Percentiles rank a stretch among this genome's conserved stretches.
phyloP scores from a whole-genome alignment of 2,329 filamentous ascomycete genomes.

The Penicillium sp. region DNA sequence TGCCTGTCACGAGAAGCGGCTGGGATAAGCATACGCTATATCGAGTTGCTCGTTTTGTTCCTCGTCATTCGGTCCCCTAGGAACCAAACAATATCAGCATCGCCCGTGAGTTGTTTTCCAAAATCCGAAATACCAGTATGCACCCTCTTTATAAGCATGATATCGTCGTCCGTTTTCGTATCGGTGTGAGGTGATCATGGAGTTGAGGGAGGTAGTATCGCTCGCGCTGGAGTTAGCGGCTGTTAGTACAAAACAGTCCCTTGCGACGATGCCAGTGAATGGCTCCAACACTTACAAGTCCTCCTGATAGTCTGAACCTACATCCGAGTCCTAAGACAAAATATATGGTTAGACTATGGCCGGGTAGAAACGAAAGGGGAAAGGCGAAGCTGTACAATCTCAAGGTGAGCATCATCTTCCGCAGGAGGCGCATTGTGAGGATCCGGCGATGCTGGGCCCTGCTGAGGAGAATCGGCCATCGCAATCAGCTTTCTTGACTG shows the following conservation, averaged over 20 bases:
- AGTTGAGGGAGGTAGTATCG: conserved; percentile 27
- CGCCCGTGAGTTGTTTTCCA: background rate
- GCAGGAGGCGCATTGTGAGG: background rate
- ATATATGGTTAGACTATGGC: background rate
- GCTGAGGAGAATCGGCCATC: conserved; percentile 7
- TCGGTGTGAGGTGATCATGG: conserved; percentile 31
- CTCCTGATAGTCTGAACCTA: conserved; percentile 23
- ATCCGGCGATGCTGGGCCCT: background rate
- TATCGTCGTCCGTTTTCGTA: conserved; percentile 39
- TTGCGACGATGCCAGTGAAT: background rate
- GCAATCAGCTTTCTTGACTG: background rate
- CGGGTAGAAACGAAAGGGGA: background rate
- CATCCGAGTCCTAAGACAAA: background rate
- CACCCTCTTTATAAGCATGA: conserved; percentile 37
- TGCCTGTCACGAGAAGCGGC: background rate
- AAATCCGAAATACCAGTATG: conserved; percentile 27
- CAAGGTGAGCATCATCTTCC: conserved; percentile 1
- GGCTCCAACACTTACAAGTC: conserved; percentile 25
- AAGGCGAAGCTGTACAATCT: background rate
- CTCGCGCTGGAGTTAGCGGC: conserved; percentile 19
- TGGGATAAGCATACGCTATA: conserved; percentile 24
- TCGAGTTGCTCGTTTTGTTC: conserved; percentile 31
- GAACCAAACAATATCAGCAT: conserved; percentile 3
- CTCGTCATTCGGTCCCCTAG: conserved; percentile 32
- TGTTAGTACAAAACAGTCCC: background rate